Evolutionary conservation across 2,329 filamentous ascomycete genomes (phyloP).

Genomic region (Clonostachys rosea): DNA sequence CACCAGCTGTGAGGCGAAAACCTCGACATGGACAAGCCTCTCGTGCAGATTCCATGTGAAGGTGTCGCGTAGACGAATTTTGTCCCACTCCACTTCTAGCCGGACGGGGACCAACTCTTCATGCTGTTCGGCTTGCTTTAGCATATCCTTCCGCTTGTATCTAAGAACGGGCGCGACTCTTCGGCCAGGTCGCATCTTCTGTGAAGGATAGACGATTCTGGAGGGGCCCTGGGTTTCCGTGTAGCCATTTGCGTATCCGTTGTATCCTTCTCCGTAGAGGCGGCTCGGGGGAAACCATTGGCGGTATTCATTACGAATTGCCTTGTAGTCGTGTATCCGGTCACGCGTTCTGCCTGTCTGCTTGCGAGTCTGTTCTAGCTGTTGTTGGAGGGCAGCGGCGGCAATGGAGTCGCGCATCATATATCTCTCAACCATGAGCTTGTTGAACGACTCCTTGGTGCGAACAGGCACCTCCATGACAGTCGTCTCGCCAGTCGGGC

Average conservation of each 20-base stretch:
- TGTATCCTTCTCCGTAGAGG: slow-evolving; percentile 72
- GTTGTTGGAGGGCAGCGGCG: background rate
- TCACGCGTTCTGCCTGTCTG: slow-evolving; percentile 59
- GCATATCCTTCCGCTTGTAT: slow-evolving; percentile 74
- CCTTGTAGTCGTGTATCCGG: slow-evolving; percentile 66
- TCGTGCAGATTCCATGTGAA: slow-evolving; percentile 99
- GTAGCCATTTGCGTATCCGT: slow-evolving; percentile 81
- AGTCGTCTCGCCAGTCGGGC: background rate
- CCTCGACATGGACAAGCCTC: slow-evolving; percentile 69
- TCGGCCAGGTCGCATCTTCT: slow-evolving; percentile 72
- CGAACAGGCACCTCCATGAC: slow-evolving; percentile 31
- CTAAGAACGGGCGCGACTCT: slow-evolving; percentile 70
- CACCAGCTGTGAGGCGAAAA: slow-evolving; percentile 85
- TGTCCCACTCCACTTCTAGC: slow-evolving; percentile 91
- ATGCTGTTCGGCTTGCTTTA: slow-evolving; percentile 80
- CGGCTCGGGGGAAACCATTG: slow-evolving; percentile 50
- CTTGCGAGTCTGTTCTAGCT: slow-evolving; percentile 45
- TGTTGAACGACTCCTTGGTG: slow-evolving; percentile 51
- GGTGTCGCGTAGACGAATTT: slow-evolving; percentile 91
- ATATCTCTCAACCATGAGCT: slow-evolving; percentile 48
- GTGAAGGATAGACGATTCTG: slow-evolving; percentile 72
- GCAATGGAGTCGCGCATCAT: slow-evolving; percentile 39
- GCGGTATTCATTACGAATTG: slow-evolving; percentile 48
- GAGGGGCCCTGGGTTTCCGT: slow-evolving; percentile 68
- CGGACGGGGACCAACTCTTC: slow-evolving; percentile 91